Percentiles rank a stretch among this genome's conserved stretches.
Evolutionary conservation across 2,329 filamentous ascomycete species (phyloP).

Genomic region (Colletotrichum magnum): DNA sequence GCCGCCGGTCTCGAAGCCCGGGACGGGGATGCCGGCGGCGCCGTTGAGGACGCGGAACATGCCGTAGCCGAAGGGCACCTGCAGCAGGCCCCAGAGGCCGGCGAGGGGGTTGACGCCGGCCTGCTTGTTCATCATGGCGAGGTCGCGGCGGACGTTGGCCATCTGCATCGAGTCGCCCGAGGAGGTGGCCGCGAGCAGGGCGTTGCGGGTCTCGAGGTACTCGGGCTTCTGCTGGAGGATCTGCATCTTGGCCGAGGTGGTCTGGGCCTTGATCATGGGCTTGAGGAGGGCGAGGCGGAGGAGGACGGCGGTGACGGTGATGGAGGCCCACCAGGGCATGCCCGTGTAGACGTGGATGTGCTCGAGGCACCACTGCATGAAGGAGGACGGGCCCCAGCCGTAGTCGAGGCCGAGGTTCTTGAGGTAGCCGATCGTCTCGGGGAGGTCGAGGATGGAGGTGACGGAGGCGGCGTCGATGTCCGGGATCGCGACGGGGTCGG

Average conservation of each 20-base stretch:
- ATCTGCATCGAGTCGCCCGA: conserved; percentile 69
- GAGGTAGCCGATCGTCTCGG: conserved; percentile 86
- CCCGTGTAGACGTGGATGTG: conserved; percentile 83
- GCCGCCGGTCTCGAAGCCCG: conserved; percentile 79
- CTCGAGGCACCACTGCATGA: conserved; percentile 84
- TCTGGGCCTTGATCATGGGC: conserved; percentile 73
- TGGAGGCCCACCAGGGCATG: conserved; percentile 86
- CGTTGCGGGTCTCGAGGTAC: conserved; percentile 57
- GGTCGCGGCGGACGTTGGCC: conserved; percentile 53
- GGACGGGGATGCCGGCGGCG: conserved; percentile 85
- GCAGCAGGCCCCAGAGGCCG: conserved; percentile 56
- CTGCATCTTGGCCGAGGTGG: conserved; percentile 73
- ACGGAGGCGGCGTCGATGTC: conserved; percentile 58
- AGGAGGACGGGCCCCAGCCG: conserved; percentile 82
- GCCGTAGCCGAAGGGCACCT: conserved; percentile 81
- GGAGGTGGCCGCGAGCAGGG: conserved; percentile 64
- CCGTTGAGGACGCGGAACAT: conserved; percentile 82
- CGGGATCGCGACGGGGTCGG: conserved; percentile 44
- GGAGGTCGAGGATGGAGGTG: conserved; percentile 69
- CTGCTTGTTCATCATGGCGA: conserved; percentile 55
- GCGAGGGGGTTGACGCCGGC: conserved; percentile 52
- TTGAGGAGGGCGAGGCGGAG: conserved; percentile 77
- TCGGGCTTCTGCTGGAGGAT: conserved; percentile 68
- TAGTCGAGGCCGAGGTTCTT: conserved; percentile 88
- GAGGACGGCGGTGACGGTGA: conserved; percentile 74